Conservation (phyloP, 2,329 filamentous ascomycete genomes). For the Aureobasidium melanogenum region DNA sequence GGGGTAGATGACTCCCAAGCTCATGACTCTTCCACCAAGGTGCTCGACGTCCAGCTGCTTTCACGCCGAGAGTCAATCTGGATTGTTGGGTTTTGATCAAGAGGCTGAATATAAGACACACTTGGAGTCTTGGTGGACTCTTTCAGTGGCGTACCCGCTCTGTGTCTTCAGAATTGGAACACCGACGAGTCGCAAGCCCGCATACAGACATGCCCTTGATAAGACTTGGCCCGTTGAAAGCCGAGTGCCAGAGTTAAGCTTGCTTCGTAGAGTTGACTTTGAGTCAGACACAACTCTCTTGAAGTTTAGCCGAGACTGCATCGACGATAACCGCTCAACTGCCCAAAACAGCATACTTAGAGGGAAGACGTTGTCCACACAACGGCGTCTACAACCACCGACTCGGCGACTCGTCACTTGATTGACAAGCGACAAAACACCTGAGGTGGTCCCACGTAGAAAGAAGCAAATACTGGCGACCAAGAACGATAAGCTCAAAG, state of each 20-base stretch:
- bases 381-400: not conserved
- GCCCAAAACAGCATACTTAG: not conserved
- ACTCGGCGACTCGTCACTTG: no score
- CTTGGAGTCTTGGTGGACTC: not conserved
- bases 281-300: not conserved
- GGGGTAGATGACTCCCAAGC: not conserved
- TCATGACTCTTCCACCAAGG: not conserved
- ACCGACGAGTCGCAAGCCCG: not conserved
- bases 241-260: not conserved
- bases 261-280: not conserved
- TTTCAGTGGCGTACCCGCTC: not conserved
- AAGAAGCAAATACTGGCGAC: not conserved
- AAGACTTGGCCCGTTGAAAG: not conserved
- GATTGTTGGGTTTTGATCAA: not conserved
- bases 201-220: not conserved
- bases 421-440: not conserved
- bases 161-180: not conserved
- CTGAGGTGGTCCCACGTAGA: not conserved
- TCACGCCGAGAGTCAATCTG: not conserved
- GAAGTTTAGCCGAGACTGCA: not conserved
- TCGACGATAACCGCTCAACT: constrained; percentile 1
- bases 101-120: no score
- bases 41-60: not conserved
- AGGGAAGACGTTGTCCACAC: not conserved
- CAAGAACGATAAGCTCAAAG: not conserved